Base-by-base conservation (phyloP, 2,329 filamentous ascomycete genomes). In the Geosmithia flava region DNA sequence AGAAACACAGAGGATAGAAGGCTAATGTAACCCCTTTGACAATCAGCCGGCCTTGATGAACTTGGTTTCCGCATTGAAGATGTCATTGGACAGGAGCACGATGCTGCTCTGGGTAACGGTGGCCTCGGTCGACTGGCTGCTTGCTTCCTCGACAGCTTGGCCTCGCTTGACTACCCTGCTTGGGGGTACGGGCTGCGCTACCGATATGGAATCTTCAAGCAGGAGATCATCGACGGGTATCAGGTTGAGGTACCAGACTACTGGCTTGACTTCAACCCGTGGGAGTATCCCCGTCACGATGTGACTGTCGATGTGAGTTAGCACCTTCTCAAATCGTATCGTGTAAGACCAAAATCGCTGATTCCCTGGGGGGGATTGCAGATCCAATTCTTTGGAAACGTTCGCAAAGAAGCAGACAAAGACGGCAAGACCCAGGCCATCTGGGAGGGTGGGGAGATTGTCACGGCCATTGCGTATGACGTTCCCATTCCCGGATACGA, bases 221-320 rank as follows among this genome's bases (percentile, higher is more conserved):
- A 98, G 71, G 93, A 97, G 71, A 97, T 98, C 58, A 83, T 96
- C 51, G 86, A 97, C 60, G 93, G 93, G 50, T 98, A 96, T 64
- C 93, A 98, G 67, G 89, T 98, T 54, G 93, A 98, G 62, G 86
- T 97, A 50, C 93, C 93, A 19, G 93, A 98, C 65, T 97, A 98
- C 69, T 98, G 93, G 93, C 80, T 98, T 48, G 93, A 97, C 64
- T 96, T 97, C 68, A 98, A 98, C 67, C 93, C 93, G 1, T 98
- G 93, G 93, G 93, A 98, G 64, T 98, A 97, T 60, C 89, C 90
- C 42, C 79, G 93, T 55, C 88, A 96, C 64, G 93, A 98, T 62
- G 86, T 98, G 52, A 90, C 85, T 2, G 90, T 98, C 20, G 87
- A 97, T 67, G 78, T 81, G 59, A 68, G 77, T 57, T n/a, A n/a